These are phyloP conservation scores for Astrephomene gubernaculifera DNA, from an alignment of 139 green algal species.

Conservation along the genomic window DNA sequence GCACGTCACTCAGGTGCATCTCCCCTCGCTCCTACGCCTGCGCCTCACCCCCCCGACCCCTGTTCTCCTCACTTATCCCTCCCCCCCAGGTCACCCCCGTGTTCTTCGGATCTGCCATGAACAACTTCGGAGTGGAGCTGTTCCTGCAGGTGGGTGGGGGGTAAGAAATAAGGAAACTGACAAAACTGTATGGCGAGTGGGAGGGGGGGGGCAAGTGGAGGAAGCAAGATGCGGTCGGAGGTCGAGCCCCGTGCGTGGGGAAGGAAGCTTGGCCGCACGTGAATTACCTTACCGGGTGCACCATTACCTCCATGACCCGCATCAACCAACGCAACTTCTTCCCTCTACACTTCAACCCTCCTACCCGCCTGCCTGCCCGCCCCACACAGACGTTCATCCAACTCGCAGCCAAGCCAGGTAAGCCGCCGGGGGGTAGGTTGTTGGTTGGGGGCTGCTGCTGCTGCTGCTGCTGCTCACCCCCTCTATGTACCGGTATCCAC, in stretches of 20 bases:
- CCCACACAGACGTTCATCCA: constrained; percentile 69
- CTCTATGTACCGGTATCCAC: no score
- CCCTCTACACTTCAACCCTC: neutral
- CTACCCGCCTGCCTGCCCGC: neutral
- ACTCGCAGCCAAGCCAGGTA: constrained; percentile 34
- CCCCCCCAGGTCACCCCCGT: constrained; percentile 71
- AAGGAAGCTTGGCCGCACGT: no score
- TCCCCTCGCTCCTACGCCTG: no score
- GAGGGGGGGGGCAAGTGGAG: neutral
- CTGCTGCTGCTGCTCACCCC: no score
- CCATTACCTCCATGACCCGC: no score
- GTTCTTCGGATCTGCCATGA: constrained; percentile 83
- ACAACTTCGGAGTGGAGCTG: constrained; percentile 86
- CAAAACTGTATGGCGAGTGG: constrained; percentile 16
- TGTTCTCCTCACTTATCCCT: neutral
- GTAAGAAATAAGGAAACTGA: constrained; percentile 45
- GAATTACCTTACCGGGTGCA: no score
- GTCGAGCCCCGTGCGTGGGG: no score
- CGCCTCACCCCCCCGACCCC: no score
- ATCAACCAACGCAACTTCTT: no score
- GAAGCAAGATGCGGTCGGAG: neutral
- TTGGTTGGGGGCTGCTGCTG: neutral
- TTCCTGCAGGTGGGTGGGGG: constrained; percentile 69
- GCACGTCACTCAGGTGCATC: no score
- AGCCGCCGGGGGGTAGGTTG: neutral